Evolutionary conservation across 345 rosid genomes (phyloP).

Genomic region (sweet orange (Citrus sinensis)): DNA sequence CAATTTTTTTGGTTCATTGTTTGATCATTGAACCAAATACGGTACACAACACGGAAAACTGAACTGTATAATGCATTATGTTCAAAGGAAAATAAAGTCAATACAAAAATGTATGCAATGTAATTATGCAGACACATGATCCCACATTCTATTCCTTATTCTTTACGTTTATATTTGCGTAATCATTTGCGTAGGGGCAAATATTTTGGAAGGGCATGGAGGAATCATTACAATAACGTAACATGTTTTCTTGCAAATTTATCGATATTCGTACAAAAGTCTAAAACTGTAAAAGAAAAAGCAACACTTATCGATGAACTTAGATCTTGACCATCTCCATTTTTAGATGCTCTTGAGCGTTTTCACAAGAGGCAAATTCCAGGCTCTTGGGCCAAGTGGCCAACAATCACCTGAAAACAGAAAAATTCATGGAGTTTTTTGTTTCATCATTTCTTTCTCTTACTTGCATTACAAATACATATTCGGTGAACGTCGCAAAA

Average conservation of each 20-base stretch:
- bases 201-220: neutral
- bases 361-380: neutral
- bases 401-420: neutral
- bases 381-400: neutral
- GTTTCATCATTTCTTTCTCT: too few species aligned
- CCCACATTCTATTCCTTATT: neutral
- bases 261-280: neutral
- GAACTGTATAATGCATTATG: slow-evolving; percentile 13
- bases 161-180: neutral
- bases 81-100: slow-evolving; percentile 17
- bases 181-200: neutral
- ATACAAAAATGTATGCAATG: slow-evolving; percentile 15
- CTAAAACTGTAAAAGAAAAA: neutral
- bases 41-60: neutral
- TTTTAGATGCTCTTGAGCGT: neutral
- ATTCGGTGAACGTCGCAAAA: too few species aligned
- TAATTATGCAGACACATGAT: neutral
- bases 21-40: slow-evolving; percentile 4
- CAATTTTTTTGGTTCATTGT: slow-evolving; percentile 9
- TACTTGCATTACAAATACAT: too few species aligned
- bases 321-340: neutral
- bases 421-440: neutral
- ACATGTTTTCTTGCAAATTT: neutral
- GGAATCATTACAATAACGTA: neutral
- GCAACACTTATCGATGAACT: neutral